Conservation (phyloP, 345 rosid genomes). For the Moricandia moricandioides region DNA sequence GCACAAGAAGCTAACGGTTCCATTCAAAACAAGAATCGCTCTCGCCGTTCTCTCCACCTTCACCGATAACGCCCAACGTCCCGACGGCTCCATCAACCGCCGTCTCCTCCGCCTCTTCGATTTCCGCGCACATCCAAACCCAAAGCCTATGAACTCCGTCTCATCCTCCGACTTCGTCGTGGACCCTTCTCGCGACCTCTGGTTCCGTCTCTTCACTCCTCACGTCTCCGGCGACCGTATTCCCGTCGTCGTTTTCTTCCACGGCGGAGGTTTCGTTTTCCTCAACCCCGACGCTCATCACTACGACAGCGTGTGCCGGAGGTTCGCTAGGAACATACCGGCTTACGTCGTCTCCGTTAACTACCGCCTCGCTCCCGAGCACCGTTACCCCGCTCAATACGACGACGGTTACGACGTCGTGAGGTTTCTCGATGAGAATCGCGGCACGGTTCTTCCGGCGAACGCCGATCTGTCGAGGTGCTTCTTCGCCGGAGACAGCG, state of each 20-base stretch:
- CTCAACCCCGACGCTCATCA: slow-evolving; percentile 47
- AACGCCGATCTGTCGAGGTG: slow-evolving; percentile 58
- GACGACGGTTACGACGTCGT: slow-evolving; percentile 73
- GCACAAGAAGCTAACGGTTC: slow-evolving; percentile 44
- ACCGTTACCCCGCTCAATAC: slow-evolving; percentile 68
- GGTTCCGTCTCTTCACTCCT: slow-evolving; percentile 70
- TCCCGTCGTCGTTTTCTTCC: slow-evolving; percentile 73
- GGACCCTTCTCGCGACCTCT: slow-evolving; percentile 60
- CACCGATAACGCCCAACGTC: slow-evolving; percentile 43
- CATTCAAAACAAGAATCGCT: slow-evolving; percentile 56
- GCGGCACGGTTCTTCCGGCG: slow-evolving; percentile 36
- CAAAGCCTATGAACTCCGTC: slow-evolving; percentile 49
- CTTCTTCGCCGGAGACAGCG: slow-evolving; percentile 76
- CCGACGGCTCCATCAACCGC: slow-evolving; percentile 66
- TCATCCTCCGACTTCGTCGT: slow-evolving; percentile 55
- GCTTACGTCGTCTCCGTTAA: slow-evolving; percentile 68
- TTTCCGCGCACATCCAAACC: slow-evolving; percentile 43
- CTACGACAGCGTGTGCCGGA: slow-evolving; percentile 65
- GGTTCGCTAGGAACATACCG: slow-evolving; percentile 51
- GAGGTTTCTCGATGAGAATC: slow-evolving; percentile 47
- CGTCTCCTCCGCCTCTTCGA: slow-evolving; percentile 55
- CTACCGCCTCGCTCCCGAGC: slow-evolving; percentile 78
- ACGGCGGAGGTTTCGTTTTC: slow-evolving; percentile 82
- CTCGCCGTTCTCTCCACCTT: slow-evolving; percentile 42
- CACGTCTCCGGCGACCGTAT: slow-evolving; percentile 31